A percentile compares a stretch with the other conserved stretches of the same genome.
Conservation (phyloP, 2,329 filamentous ascomycete species). For the Talaromyces sp. region DNA sequence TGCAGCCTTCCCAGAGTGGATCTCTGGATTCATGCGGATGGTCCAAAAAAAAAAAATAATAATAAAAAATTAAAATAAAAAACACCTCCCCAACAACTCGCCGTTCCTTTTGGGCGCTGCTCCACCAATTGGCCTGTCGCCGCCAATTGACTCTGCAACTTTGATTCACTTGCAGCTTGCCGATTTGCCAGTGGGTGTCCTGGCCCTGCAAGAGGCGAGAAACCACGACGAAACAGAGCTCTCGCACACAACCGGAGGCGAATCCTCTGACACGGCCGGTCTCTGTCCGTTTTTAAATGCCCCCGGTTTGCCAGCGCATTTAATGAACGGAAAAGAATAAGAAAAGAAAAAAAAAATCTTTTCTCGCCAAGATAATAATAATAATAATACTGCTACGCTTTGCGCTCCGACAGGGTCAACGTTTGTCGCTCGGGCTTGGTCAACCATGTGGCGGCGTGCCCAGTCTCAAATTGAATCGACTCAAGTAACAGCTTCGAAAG, state of each 20-base stretch:
- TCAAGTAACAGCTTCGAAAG: slow-evolving; percentile 22
- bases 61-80: background rate
- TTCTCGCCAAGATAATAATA: background rate
- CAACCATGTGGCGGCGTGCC: slow-evolving; percentile 33
- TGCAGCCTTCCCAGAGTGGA: slow-evolving; percentile 2
- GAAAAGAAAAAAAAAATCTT: background rate
- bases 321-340: background rate
- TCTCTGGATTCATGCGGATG: background rate
- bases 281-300: background rate
- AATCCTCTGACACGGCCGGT: background rate
- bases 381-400: background rate
- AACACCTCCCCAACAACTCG: background rate
- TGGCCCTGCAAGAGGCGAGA: background rate
- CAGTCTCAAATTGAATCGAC: slow-evolving; percentile 31
- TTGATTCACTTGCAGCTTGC: background rate
- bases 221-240: background rate
- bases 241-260: background rate
- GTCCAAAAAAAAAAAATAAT: background rate
- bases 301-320: background rate
- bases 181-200: background rate
- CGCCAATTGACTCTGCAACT: background rate
- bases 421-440: background rate
- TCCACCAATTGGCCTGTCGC: background rate
- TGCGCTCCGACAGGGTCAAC: background rate
- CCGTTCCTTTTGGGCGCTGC: background rate